phyloP scores from a whole-genome alignment of 139 green algal genomes.

The Chlorella ohadii region DNA sequence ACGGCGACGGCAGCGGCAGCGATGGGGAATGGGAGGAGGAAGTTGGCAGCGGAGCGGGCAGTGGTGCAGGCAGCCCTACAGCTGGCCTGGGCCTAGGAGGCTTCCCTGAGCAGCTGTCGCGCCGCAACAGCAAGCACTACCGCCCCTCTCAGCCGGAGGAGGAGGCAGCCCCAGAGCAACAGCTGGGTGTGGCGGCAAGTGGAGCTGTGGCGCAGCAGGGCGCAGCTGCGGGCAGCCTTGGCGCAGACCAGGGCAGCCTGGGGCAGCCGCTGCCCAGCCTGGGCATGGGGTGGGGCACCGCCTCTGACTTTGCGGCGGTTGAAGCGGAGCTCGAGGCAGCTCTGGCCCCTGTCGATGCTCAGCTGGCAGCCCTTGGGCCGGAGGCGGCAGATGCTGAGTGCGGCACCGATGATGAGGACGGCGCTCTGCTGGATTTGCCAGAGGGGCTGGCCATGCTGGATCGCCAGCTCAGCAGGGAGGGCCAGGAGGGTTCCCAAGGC shows the following conservation, averaged over 20 bases:
- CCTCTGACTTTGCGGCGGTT: neutral
- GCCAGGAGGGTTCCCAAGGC: neutral
- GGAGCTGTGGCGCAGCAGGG: neutral
- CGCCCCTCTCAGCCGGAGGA: neutral
- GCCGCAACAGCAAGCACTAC: neutral
- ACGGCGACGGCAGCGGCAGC: neutral
- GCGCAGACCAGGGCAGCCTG: neutral
- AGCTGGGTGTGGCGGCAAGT: no score
- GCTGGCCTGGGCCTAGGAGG: no score
- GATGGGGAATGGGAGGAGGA: neutral
- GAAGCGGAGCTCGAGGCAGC: neutral
- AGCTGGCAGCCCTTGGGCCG: neutral
- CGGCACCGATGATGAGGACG: neutral
- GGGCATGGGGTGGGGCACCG: neutral
- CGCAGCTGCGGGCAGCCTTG: neutral
- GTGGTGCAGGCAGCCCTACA: no score
- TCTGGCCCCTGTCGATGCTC: neutral
- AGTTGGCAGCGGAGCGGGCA: no score
- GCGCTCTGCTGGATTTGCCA: neutral
- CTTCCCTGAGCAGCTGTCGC: neutral
- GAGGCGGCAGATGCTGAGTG: no score
- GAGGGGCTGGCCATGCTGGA: neutral
- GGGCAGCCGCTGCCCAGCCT: neutral
- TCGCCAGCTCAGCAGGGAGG: neutral
- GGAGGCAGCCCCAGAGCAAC: neutral